phyloP scores from a whole-genome alignment of 2,329 filamentous ascomycete genomes.

The Fusarium sp. region DNA sequence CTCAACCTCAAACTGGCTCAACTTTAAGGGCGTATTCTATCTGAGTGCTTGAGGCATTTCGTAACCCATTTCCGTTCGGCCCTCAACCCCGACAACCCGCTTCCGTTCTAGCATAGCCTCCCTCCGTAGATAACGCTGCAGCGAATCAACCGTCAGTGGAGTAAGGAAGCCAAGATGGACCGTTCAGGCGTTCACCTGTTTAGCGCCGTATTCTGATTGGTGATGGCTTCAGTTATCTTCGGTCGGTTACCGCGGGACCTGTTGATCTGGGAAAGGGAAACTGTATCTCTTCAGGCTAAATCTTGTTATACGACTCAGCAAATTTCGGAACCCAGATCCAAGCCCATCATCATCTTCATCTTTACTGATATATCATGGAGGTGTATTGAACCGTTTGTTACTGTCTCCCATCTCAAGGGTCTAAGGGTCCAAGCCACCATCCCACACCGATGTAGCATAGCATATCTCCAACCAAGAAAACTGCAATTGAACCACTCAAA shows the following conservation, averaged over 20 bases:
- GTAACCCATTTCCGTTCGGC: constrained; percentile 8
- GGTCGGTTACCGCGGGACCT: constrained; percentile 38
- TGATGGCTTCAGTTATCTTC: constrained; percentile 15
- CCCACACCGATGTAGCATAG: constrained; percentile 19
- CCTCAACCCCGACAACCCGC: constrained; percentile 27
- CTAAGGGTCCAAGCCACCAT: constrained; percentile 26
- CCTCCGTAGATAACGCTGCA: constrained; percentile 33
- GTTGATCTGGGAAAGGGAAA: constrained; percentile 27
- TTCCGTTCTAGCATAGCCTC: constrained; percentile 19
- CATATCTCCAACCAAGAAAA: constrained; percentile 14
- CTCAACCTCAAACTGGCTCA: background rate
- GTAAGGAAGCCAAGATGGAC: background rate
- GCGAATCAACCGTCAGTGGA: constrained; percentile 14
- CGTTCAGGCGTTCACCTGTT: constrained; percentile 5
- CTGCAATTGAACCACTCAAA: background rate
- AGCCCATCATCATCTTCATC: background rate
- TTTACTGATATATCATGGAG: background rate
- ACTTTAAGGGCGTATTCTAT: background rate
- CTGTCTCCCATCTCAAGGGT: constrained; percentile 15
- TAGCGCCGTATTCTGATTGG: constrained; percentile 40
- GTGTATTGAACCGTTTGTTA: constrained; percentile 14
- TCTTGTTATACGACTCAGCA: background rate
- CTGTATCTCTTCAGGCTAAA: constrained; percentile 27
- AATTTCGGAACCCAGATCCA: background rate
- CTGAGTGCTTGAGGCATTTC: background rate